phyloP scores from a whole-genome alignment of 176 grass and related monocot species.

The Ampelocalamus luodianensis region DNA sequence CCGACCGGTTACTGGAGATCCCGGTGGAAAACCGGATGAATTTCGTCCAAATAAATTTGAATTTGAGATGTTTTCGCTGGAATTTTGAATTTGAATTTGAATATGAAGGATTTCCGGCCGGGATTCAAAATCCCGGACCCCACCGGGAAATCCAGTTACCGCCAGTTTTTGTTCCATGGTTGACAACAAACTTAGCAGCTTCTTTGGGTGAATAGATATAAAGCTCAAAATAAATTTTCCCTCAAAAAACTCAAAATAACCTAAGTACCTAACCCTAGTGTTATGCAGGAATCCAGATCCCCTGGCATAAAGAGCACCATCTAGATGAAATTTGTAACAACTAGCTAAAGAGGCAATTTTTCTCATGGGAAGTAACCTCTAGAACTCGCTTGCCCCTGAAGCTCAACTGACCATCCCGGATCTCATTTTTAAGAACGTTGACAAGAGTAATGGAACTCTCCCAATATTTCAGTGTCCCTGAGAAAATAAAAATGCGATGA shows the following conservation, averaged over 20 bases:
- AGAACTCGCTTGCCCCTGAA: constrained; percentile 91
- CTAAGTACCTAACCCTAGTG: not conserved
- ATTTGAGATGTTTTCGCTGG: too few relatives aligned
- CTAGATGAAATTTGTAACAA: constrained; percentile 23
- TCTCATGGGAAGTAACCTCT: constrained; percentile 60
- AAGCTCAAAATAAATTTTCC: constrained; percentile 10
- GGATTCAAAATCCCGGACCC: too few relatives aligned
- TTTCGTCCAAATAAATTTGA: too few relatives aligned
- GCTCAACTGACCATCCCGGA: constrained; percentile 84
- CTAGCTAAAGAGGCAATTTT: constrained; percentile 24
- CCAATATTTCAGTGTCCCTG: constrained; percentile 78
- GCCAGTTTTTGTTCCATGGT: too few relatives aligned
- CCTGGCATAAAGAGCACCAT: not conserved
- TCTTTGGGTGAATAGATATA: constrained; percentile 7
- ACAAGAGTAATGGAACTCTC: constrained; percentile 86
- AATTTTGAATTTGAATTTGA: too few relatives aligned
- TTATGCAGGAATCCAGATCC: constrained; percentile 24
- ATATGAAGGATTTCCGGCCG: too few relatives aligned
- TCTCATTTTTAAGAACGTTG: constrained; percentile 83
- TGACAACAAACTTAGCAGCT: constrained; percentile 22
- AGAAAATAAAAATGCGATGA: constrained; percentile 5
- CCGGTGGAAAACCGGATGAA: too few relatives aligned
- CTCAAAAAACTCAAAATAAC: not conserved
- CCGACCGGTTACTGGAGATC: too few relatives aligned
- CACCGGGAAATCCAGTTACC: too few relatives aligned